Evolutionary conservation across 1,284 basidiomycete genomes (phyloP), one percentile per base, ranked within the genome.

Genomic region (Meira nashicola): DNA sequence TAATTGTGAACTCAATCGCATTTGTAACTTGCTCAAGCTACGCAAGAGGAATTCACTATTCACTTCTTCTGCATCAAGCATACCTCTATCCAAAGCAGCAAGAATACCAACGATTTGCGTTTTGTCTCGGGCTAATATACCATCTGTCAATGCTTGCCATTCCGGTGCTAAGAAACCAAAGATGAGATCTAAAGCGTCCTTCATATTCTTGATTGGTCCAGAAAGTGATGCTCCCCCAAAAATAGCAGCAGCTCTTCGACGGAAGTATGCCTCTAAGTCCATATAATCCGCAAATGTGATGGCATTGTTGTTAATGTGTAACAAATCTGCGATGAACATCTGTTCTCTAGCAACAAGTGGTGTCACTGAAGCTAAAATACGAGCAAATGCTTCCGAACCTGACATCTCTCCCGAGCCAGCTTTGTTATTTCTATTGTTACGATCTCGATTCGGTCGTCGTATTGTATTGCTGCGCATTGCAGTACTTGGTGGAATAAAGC

Each of bases 271-370:
- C 76, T 97, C 94, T 62, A 98, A 81, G 51, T 87, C 86, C 86
- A 92, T 90, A 72, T 95, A 93, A 79, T 97, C 94, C 9, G 94
- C 94, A 79, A 92, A 98, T 0, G 94, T 96, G 57, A 79, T 63
- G 23, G 86, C 86, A 47, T 86, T 85, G 71, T 94, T 90, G 60
- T 79, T 78, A 74, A 95, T 89, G 75, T 94, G 92, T 47, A 98
- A 81, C 77, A 97, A 92, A 68, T 93, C 89, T 9, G 87, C 85
- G 63, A 97, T 86, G 79, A 97, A 97, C 15, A 86, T 86, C 73
- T 89, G 86, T 80, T 98, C 94, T 10, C 84, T 84, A 59, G 87
- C 86, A 14, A 97, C 83, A 55, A 88, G 83, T 2, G 86, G 86
- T 6, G 87, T 83, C 5, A 96, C 83, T 77, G 89, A 87, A 50